Conservation (phyloP, 331 rosid species). For the Quercus lobata region DNA sequence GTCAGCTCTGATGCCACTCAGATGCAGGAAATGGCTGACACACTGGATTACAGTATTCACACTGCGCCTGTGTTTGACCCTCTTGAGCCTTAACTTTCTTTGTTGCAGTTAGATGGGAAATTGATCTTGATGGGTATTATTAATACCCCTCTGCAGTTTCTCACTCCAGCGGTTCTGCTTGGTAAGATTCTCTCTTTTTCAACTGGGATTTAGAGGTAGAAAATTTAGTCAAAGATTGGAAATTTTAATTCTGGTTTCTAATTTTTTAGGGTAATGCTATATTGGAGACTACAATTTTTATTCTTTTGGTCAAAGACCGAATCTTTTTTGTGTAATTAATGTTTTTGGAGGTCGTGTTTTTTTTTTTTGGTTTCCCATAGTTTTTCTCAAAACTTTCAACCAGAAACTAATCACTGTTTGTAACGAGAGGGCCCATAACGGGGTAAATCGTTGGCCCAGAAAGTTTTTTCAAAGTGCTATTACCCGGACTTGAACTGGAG, state of each 20-base stretch:
- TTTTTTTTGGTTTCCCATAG: no score
- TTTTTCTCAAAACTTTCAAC: no score
- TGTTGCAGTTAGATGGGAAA: constrained; percentile 75
- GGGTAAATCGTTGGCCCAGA: no score
- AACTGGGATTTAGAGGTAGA: no score
- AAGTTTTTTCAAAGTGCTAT: no score
- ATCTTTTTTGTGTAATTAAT: neutral
- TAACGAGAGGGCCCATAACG: no score
- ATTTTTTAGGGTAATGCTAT: neutral
- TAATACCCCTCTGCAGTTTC: constrained; percentile 69
- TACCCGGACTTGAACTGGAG: no score
- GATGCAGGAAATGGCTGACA: constrained; percentile 63
- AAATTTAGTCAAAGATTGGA: neutral
- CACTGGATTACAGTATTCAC: constrained; percentile 78
- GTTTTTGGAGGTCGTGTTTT: neutral
- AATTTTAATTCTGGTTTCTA: neutral
- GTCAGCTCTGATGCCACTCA: constrained; percentile 57
- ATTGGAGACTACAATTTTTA: neutral
- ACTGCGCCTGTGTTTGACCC: constrained; percentile 78
- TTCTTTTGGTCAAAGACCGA: no score
- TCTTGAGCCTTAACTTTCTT: constrained; percentile 80
- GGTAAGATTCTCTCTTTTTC: constrained; percentile 28
- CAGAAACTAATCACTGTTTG: no score
- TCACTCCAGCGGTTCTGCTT: constrained; percentile 65
- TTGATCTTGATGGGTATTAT: constrained; percentile 64